Percentiles rank a stretch among this genome's conserved stretches.
Conservation (phyloP, 2,329 filamentous ascomycete species). For the Aspergillus tanneri region DNA sequence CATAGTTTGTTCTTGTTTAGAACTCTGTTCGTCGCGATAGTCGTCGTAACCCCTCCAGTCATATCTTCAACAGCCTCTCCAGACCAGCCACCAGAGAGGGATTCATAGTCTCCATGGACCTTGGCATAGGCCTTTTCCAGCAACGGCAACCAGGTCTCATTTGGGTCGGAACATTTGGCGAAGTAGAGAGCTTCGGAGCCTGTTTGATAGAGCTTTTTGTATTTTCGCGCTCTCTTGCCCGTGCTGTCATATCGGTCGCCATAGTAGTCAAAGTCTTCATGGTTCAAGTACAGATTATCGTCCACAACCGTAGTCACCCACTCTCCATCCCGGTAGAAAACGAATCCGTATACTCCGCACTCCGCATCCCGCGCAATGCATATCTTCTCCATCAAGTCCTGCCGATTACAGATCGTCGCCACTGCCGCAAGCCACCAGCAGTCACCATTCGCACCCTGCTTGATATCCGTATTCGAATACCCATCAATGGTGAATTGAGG, state of each 20-base stretch:
- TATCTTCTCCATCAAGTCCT: background rate
- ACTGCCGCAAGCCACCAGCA: conserved; percentile 1
- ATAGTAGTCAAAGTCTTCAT: background rate
- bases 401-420: background rate
- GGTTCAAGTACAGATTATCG: background rate
- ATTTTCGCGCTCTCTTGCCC: background rate
- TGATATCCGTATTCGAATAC: background rate
- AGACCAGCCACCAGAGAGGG: background rate
- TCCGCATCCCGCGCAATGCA: background rate
- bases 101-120: background rate
- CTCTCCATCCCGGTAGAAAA: background rate
- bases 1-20: background rate
- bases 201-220: background rate
- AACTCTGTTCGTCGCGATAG: background rate
- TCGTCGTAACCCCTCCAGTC: conserved; percentile 1
- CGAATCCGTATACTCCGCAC: background rate
- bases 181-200: conserved; percentile 10
- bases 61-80: conserved; percentile 2
- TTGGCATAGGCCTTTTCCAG: conserved; percentile 18
- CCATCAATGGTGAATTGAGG: background rate
- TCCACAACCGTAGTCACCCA: background rate
- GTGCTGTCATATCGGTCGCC: background rate
- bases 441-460: conserved; percentile 2
- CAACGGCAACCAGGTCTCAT: conserved; percentile 20
- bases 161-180: conserved; percentile 18